A percentile compares a stretch with the other conserved stretches of the same genome.
Conservation (phyloP, 352 stramenopile species). For the Phytophthora citricola region DNA sequence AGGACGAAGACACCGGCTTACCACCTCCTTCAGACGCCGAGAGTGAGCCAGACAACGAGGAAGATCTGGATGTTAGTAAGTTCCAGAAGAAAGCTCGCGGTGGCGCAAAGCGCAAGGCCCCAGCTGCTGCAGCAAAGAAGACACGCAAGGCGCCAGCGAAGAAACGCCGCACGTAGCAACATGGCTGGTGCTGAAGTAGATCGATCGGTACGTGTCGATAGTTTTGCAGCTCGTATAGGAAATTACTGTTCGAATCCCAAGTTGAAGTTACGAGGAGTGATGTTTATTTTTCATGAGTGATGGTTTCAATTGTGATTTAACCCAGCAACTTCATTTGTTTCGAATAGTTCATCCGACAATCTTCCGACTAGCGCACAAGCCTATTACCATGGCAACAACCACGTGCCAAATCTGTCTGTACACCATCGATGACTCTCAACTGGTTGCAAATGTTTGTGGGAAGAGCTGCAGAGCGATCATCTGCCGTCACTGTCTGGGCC, state of each 20-base stretch:
- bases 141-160: conserved; percentile 58
- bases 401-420: conserved; percentile 53
- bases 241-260: conserved; percentile 8
- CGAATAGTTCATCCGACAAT: not conserved
- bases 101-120: conserved; percentile 64
- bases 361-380: not conserved
- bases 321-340: not conserved
- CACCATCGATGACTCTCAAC: conserved; percentile 3
- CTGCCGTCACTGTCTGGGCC: conserved; percentile 30
- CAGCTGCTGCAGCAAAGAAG: conserved; percentile 51
- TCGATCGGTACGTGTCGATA: conserved; percentile 24
- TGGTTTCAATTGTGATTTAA: not conserved
- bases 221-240: conserved; percentile 25
- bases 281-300: not conserved
- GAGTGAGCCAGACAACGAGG: conserved; percentile 68
- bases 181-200: conserved; percentile 7
- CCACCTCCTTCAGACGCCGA: conserved; percentile 70
- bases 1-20: conserved; percentile 59
- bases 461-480: conserved; percentile 29
- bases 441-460: conserved; percentile 20
- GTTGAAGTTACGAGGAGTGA: conserved; percentile 4
- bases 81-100: conserved; percentile 83
- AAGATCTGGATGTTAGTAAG: conserved; percentile 76
- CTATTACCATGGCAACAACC: conserved; percentile 8
- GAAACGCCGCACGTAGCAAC: conserved; percentile 54